Base-by-base conservation (phyloP, 2,329 filamentous ascomycete species). In the Verticillium longisporum region DNA sequence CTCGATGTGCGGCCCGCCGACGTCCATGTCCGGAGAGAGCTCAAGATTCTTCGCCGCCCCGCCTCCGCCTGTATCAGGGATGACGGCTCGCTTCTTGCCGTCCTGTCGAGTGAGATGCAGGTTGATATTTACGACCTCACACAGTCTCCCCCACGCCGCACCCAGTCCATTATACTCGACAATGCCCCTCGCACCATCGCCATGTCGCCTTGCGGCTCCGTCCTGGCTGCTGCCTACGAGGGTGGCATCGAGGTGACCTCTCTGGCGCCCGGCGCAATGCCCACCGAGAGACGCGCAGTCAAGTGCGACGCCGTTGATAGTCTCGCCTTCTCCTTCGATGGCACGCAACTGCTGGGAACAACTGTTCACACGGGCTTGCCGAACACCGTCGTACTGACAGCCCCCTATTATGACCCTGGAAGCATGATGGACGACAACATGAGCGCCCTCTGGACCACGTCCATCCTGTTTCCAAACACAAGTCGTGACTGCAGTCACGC, bases 171-270 rank as follows among this genome's bases (percentile, higher is more conserved):
- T 61, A 83, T 89, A 55, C 80, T 97, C 63, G 90, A 94, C 68
- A 88, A 95, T 72, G 84, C 86, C 60, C 91, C 92, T 9, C 85
- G 88, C 60, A 87, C 91, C 14, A 89, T 97, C 65, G 88, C 90
- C 15, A 77, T 97, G 34, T 94, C 92, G 0, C 91, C 92, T 1
- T 90, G 89, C 65, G 91, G 91, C 31, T 87, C 88, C 54, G 90
- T 97, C 14, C 76, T 97, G 55, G 92, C 92, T 31, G 89, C 91
- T 15, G 92, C 92, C 7, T 96, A 93, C 73, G 87, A 92, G 69
- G 90, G 90, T 60, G 91, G 90, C n/a, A 93, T 97, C 64, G 92
- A 97, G 72, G 90, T 97, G 0, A 87, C 90, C 33, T 90, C 91
- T 5, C 77, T 96, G 45, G 85, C 84, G 56, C 79, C 87, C 2